A percentile compares a stretch with the other conserved stretches of the same genome.
phyloP scores from a whole-genome alignment of 2,329 filamentous ascomycete genomes.

The Microthyrium microscopicum region DNA sequence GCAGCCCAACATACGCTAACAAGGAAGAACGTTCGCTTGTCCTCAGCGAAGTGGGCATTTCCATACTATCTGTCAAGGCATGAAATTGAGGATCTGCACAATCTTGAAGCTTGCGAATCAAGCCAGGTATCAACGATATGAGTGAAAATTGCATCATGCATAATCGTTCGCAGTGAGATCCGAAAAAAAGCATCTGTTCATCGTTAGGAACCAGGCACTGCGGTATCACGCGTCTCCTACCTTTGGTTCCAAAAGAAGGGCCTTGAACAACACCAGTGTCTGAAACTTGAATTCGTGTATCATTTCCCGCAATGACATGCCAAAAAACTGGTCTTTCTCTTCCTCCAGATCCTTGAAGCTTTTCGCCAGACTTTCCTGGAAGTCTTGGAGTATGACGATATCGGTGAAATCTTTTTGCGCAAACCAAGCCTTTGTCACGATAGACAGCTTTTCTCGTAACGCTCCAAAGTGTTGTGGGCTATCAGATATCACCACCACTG shows the following conservation, averaged over 20 bases:
- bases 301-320: constrained; percentile 71
- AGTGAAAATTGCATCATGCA: constrained; percentile 99
- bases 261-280: constrained; percentile 86
- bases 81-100: constrained; percentile 89
- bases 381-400: constrained; percentile 73
- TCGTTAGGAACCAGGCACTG: constrained; percentile 1
- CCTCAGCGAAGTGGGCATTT: constrained; percentile 66
- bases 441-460: constrained; percentile 71
- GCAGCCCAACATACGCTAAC: constrained; percentile 84
- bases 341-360: constrained; percentile 46
- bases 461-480: constrained; percentile 81
- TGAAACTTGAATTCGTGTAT: constrained; percentile 92
- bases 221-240: constrained; percentile 27
- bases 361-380: constrained; percentile 68
- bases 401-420: constrained; percentile 85
- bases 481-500: constrained; percentile 87
- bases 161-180: constrained; percentile 82
- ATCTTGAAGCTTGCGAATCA: constrained; percentile 83
- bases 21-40: constrained; percentile 86
- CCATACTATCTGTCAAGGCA: constrained; percentile 57
- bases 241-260: constrained; percentile 85
- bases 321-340: constrained; percentile 73
- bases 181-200: constrained; percentile 88
- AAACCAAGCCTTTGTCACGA: constrained; percentile 94
- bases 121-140: constrained; percentile 82